phyloP scores from a whole-genome alignment of 345 rosid species.

The Chamaenerion angustifolium region DNA sequence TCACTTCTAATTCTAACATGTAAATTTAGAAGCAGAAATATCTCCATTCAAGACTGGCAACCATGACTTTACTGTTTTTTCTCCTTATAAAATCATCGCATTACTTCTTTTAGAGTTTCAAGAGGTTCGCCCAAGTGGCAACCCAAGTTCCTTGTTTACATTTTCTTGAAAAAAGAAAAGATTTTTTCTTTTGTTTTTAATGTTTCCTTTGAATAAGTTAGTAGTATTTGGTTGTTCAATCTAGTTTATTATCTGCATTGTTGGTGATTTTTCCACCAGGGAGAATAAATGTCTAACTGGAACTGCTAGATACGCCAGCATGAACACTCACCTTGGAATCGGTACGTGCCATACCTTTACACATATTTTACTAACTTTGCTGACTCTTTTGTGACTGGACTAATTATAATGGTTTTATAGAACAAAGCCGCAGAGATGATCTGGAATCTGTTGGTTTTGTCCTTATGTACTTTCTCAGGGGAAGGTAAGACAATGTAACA shows the following conservation, averaged over 20 bases:
- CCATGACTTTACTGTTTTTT: too few species aligned
- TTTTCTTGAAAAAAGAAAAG: too few species aligned
- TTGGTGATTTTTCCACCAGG: constrained; percentile 22
- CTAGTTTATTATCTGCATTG: constrained; percentile 1
- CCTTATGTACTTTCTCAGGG: constrained; percentile 86
- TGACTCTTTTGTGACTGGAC: background rate
- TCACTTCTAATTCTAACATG: too few species aligned
- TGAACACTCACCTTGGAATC: constrained; percentile 97
- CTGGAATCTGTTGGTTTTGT: constrained; percentile 96
- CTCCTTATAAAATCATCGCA: too few species aligned
- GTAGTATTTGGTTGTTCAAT: background rate
- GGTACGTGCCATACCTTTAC: constrained; percentile 26
- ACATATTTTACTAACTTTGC: background rate
- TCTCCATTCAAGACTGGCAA: too few species aligned
- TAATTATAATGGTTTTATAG: constrained; percentile 17
- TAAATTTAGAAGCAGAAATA: too few species aligned
- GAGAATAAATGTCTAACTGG: constrained; percentile 95
- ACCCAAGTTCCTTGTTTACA: too few species aligned
- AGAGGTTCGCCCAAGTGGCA: too few species aligned
- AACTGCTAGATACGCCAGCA: constrained; percentile 99
- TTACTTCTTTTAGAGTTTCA: too few species aligned
- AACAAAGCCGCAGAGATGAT: constrained; percentile 99
- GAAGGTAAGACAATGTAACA: constrained; percentile 45
- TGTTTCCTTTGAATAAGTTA: background rate
- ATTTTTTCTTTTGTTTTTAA: too few species aligned